Evolutionary conservation across 1,284 basidiomycete genomes (phyloP).

Genomic region (Marasmius fiardii): DNA sequence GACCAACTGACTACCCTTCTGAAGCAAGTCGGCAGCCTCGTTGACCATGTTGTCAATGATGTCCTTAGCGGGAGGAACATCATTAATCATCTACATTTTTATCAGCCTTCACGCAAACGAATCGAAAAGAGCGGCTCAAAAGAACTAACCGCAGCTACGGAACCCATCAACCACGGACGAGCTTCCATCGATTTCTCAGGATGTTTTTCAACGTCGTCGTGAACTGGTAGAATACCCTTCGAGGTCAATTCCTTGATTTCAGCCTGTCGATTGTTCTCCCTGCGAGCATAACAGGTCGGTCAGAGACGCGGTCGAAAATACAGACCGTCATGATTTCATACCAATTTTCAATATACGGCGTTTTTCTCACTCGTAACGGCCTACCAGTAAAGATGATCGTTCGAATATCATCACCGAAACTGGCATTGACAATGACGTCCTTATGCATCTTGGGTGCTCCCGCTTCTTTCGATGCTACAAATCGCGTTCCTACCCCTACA

Average conservation of each 20-base stretch:
- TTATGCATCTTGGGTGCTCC: conserved; percentile 83
- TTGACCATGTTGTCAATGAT: conserved; percentile 70
- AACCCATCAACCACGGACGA: conserved; percentile 19
- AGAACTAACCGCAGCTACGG: conserved; percentile 15
- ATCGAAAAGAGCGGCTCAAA: neutral
- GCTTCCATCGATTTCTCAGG: conserved; percentile 58
- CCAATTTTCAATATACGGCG: conserved; percentile 80
- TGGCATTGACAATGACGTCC: conserved; percentile 61
- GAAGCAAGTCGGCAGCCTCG: conserved; percentile 44
- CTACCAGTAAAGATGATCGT: conserved; percentile 88
- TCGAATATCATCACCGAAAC: conserved; percentile 69
- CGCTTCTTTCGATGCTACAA: conserved; percentile 82
- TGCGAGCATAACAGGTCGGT: conserved; percentile 18
- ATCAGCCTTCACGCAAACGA: neutral
- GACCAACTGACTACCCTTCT: conserved; percentile 34
- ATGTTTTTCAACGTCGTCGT: conserved; percentile 68
- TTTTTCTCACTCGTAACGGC: conserved; percentile 79
- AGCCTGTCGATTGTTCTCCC: conserved; percentile 61
- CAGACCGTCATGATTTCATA: conserved; percentile 27
- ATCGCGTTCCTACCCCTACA: conserved; percentile 75
- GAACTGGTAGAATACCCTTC: conserved; percentile 74
- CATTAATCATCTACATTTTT: conserved; percentile 39
- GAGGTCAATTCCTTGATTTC: conserved; percentile 78
- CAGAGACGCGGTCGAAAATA: neutral
- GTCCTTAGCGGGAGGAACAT: conserved; percentile 58